Conservation (phyloP, 768 basidiomycete species). For the Xerocomellus amylosporus region DNA sequence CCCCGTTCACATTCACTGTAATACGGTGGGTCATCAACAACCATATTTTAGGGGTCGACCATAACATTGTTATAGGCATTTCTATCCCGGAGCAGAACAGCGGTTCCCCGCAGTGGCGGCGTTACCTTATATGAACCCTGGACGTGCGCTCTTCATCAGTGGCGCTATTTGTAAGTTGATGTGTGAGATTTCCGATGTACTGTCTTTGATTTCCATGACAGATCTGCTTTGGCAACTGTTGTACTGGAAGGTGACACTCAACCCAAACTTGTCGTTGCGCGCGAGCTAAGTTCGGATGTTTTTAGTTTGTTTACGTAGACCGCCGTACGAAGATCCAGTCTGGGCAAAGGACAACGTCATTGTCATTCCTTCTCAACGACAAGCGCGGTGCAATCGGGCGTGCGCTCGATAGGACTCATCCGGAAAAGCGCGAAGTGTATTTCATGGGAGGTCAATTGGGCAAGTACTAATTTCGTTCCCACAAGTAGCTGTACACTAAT, state of each 20-base stretch:
- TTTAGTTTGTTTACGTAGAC: constrained; percentile 80
- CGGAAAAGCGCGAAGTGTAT: constrained; percentile 58
- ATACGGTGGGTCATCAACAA: constrained; percentile 58
- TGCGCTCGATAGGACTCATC: constrained; percentile 55
- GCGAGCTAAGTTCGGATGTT: constrained; percentile 1
- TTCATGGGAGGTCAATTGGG: constrained; percentile 88
- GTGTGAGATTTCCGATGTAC: constrained; percentile 8
- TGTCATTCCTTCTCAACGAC: constrained; percentile 84
- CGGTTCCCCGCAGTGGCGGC: constrained; percentile 84
- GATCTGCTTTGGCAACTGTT: constrained; percentile 90
- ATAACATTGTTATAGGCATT: constrained; percentile 57
- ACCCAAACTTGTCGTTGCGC: neutral
- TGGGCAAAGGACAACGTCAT: constrained; percentile 86
- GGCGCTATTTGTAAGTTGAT: constrained; percentile 72
- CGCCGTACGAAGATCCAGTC: constrained; percentile 88
- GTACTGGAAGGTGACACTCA: constrained; percentile 77
- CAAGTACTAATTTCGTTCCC: constrained; percentile 33
- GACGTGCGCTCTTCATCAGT: constrained; percentile 71
- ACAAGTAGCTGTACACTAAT: constrained; percentile 1
- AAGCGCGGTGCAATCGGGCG: constrained; percentile 83
- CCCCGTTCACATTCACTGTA: constrained; percentile 87
- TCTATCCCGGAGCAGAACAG: constrained; percentile 72
- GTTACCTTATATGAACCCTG: constrained; percentile 68
- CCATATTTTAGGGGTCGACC: neutral
- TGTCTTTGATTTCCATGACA: constrained; percentile 32